Evolutionary conservation across 2,329 filamentous ascomycete species (phyloP).

Genomic region (Clarireedia sp.): DNA sequence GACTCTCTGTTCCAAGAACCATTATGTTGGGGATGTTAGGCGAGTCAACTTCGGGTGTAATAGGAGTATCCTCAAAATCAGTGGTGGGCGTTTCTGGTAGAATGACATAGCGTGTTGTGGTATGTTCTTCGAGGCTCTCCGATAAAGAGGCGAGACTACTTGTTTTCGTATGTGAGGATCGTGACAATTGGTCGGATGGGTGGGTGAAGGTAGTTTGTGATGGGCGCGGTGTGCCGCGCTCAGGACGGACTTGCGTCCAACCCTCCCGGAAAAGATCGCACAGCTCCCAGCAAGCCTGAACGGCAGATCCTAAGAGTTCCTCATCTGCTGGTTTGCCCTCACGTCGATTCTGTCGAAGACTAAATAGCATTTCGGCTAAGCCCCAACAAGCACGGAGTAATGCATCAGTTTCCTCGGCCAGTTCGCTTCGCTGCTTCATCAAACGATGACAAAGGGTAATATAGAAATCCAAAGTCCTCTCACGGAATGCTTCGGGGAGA

Average conservation of each 20-base stretch:
- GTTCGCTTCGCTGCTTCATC: constrained; percentile 84
- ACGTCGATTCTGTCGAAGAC: constrained; percentile 70
- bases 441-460: constrained; percentile 86
- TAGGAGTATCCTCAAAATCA: constrained; percentile 84
- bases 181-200: constrained; percentile 14
- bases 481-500: constrained; percentile 77
- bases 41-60: constrained; percentile 71
- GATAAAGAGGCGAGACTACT: constrained; percentile 41
- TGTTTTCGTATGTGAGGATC: constrained; percentile 25
- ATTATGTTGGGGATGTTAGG: constrained; percentile 79
- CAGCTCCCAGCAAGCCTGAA: constrained; percentile 91
- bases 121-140: constrained; percentile 36
- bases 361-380: constrained; percentile 88
- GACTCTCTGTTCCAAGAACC: constrained; percentile 65
- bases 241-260: constrained; percentile 82
- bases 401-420: constrained; percentile 75
- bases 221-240: constrained; percentile 76
- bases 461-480: constrained; percentile 89
- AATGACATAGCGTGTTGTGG: constrained; percentile 11
- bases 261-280: constrained; percentile 89
- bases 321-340: constrained; percentile 69
- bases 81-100: constrained; percentile 84
- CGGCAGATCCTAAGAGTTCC: constrained; percentile 76
- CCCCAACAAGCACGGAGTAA: constrained; percentile 83
- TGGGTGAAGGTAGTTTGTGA: constrained; percentile 62